A percentile compares a stretch with the other conserved stretches of the same genome.
These are phyloP conservation scores for Juglanconis oblonga DNA, from an alignment of 2,329 filamentous ascomycete species.

Conservation along the genomic window DNA sequence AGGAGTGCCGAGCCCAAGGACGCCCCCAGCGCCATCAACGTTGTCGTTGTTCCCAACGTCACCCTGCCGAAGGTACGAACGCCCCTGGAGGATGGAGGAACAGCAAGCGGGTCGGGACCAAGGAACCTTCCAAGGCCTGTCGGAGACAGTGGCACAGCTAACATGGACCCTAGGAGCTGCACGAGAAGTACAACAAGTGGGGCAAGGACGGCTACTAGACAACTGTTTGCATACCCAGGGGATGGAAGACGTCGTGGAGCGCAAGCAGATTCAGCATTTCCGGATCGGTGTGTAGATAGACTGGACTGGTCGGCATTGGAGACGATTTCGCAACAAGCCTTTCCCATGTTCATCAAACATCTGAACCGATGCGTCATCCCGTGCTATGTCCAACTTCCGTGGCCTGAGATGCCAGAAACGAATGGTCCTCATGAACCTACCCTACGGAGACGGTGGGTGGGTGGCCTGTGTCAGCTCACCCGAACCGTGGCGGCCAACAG, in stretches of 20 bases:
- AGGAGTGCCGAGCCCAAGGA: constrained; percentile 72
- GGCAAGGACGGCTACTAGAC: constrained; percentile 89
- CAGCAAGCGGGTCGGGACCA: neutral
- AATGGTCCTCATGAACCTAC: no score
- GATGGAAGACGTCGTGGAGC: constrained; percentile 3
- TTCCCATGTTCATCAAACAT: neutral
- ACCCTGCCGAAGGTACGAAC: constrained; percentile 77
- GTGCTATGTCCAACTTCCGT: no score
- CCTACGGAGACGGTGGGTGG: no score
- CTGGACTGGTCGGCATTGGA: constrained; percentile 1
- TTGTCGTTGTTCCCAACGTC: constrained; percentile 89
- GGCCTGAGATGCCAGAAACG: no score
- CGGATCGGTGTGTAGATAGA: constrained; percentile 18
- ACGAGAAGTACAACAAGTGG: constrained; percentile 99
- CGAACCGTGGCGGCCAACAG: no score
- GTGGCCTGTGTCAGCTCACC: no score
- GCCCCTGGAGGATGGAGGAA: neutral
- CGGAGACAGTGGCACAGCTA: constrained; percentile 12
- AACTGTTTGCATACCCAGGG: neutral
- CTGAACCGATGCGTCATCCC: neutral
- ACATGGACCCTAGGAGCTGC: constrained; percentile 63
- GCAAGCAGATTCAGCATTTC: constrained; percentile 10
- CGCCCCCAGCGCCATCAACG: constrained; percentile 92
- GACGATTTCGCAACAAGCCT: neutral
- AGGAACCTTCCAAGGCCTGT: neutral